phyloP scores from a whole-genome alignment of 2,329 filamentous ascomycete species.

The Arthrobotrys sphaeroides region DNA sequence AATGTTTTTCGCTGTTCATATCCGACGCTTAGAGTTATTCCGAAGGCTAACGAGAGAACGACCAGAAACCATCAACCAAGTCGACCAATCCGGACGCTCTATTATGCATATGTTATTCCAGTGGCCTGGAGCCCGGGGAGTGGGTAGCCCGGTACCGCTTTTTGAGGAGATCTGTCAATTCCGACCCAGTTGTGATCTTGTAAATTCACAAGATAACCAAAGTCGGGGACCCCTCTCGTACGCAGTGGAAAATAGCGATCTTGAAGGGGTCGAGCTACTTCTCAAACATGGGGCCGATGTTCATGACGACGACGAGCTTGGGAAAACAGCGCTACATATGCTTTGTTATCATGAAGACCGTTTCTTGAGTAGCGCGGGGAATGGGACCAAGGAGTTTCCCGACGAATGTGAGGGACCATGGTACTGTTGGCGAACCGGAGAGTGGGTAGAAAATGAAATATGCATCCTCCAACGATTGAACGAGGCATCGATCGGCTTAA shows the following conservation, averaged over 20 bases:
- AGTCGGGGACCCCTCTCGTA: conserved; percentile 3
- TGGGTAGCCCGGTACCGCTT: background rate
- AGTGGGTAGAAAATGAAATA: background rate
- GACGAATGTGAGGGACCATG: no score
- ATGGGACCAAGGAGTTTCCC: no score
- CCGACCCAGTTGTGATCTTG: background rate
- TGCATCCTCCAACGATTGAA: background rate
- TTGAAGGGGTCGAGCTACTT: background rate
- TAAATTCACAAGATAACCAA: conserved; percentile 7
- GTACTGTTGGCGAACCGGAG: no score
- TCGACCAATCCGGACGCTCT: background rate
- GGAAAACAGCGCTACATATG: background rate
- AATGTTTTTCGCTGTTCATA: background rate
- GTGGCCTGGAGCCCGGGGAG: no score
- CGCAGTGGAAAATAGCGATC: background rate
- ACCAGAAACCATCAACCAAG: background rate
- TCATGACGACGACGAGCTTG: conserved; percentile 11
- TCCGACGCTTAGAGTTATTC: background rate
- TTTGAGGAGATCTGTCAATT: background rate
- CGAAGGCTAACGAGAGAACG: background rate
- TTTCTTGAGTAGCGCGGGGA: no score
- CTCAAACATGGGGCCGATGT: background rate
- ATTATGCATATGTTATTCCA: background rate
- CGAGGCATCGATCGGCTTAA: background rate
- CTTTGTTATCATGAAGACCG: background rate